These are phyloP conservation scores for Setaria italica DNA, from an alignment of 202 grass and related monocot genomes.

Conservation along the genomic window DNA sequence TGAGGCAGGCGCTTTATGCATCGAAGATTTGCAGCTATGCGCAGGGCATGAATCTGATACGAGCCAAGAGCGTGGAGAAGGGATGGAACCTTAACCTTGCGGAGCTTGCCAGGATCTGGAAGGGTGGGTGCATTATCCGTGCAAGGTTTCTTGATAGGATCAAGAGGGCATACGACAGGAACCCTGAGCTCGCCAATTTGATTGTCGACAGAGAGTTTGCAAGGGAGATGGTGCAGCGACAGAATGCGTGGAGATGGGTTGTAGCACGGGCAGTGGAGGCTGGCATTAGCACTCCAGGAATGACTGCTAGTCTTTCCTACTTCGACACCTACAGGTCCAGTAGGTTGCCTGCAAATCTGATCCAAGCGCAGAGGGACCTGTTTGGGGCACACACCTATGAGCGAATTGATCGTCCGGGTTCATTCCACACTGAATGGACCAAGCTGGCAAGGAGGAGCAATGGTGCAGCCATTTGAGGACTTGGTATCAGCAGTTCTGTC, in stretches of 20 bases:
- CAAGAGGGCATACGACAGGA: slow-evolving; percentile 80
- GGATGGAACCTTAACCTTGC: slow-evolving; percentile 87
- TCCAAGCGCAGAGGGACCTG: slow-evolving; percentile 93
- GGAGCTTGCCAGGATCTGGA: slow-evolving; percentile 91
- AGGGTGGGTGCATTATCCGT: slow-evolving; percentile 91
- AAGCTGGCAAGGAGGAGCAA: slow-evolving; percentile 70
- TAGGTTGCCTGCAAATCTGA: slow-evolving; percentile 83
- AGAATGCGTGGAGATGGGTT: slow-evolving; percentile 85
- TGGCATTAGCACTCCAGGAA: slow-evolving; percentile 89
- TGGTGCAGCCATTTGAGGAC: slow-evolving; percentile 39
- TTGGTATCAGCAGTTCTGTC: slow-evolving; percentile 21
- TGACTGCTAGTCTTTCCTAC: slow-evolving; percentile 89
- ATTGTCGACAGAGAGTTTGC: slow-evolving; percentile 95
- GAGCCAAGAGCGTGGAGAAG: slow-evolving; percentile 79
- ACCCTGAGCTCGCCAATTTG: slow-evolving; percentile 77
- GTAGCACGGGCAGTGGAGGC: slow-evolving; percentile 84
- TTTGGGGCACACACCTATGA: slow-evolving; percentile 95
- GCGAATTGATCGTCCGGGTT: slow-evolving; percentile 72
- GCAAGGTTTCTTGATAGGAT: slow-evolving; percentile 92
- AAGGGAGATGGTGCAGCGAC: slow-evolving; percentile 92
- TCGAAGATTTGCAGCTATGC: slow-evolving; percentile 97
- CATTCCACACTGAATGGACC: slow-evolving; percentile 90
- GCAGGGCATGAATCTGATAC: slow-evolving; percentile 92
- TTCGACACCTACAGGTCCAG: slow-evolving; percentile 87
- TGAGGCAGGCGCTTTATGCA: slow-evolving; percentile 77